Base-by-base conservation (phyloP, 2,329 filamentous ascomycete genomes). In the Pseudogymnoascus sp. region DNA sequence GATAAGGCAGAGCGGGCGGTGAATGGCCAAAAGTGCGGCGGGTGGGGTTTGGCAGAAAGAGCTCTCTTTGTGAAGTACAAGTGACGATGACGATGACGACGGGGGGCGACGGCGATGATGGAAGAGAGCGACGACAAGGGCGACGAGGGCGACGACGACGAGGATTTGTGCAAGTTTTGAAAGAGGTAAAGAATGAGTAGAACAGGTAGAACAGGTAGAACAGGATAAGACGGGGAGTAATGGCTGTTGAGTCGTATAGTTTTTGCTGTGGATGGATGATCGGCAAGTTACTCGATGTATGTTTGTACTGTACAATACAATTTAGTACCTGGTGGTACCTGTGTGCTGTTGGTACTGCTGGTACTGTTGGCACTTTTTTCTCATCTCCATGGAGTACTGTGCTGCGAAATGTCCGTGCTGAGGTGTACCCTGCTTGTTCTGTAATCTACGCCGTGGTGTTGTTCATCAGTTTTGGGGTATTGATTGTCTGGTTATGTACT, bases 21-120 rank as follows among this genome's bases (percentile, higher is more conserved):
- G 47, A 54, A 54, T 54, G 47, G 47, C n/a, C 47, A 30, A 54
- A 33, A 54, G 25, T 7, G 47, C 9, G 2, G 2, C 9, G 33
- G 33, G 47, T 54, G 47, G 47, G 47, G 47, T 25, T n/a, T 50
- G 43, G 43, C 43, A 50, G 43, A 50, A 50, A 54, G 43, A 54
- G 43, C 43, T 50, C 14, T 50, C 43, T 14, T 16, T 6, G 43
- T 30, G 22, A 50, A 50, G 6, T 30, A 2, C 14, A 50, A 30
- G 43, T 50, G 43, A 50, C 43, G 43, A 30, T 25, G 25, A 12
- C 11, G 37, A 39, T 11, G 39, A n/a, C 6, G 38, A 18, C 22
- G 6, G 6, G 14, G n/a, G 36, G n/a, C 36, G 14, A 38, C 16
- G 36, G 16, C n/a, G 36, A 39, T 20, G 16, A 20, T 11, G 37